Conservation (phyloP, 495 filamentous ascomycete genomes). For the Hypoxylon perforatum region DNA sequence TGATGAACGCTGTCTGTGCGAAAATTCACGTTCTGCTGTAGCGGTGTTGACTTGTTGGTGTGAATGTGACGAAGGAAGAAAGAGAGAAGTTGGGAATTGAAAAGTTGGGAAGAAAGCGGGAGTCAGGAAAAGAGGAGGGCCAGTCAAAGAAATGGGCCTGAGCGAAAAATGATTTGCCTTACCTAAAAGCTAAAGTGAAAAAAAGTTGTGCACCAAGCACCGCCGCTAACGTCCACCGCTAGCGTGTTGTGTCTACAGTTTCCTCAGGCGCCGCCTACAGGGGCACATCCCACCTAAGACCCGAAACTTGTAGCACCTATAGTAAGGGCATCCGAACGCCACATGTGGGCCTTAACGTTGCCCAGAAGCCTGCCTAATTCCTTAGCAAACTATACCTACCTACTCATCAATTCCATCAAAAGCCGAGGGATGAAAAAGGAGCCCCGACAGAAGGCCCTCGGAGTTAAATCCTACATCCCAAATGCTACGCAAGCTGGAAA, state of each 20-base stretch:
- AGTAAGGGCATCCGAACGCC: background rate
- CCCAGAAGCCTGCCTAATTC: constrained; percentile 19
- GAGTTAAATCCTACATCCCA: constrained; percentile 17
- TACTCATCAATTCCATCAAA: too few relatives aligned
- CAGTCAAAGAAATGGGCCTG: constrained; percentile 32
- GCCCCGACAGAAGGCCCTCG: too few relatives aligned
- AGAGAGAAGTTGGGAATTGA: constrained; percentile 26
- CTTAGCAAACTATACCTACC: constrained; percentile 12
- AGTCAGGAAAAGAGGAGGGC: constrained; percentile 34
- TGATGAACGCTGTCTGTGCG: constrained; percentile 6
- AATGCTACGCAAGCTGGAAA: background rate
- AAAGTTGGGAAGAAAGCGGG: constrained; percentile 11
- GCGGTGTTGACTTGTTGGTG: constrained; percentile 14
- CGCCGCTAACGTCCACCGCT: constrained; percentile 6
- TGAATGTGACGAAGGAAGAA: constrained; percentile 10
- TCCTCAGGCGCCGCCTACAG: constrained; percentile 22
- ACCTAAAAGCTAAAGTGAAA: constrained; percentile 16
- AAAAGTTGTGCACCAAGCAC: constrained; percentile 29
- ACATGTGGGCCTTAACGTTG: constrained; percentile 16
- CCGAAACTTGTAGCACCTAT: constrained; percentile 27
- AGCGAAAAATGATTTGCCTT: background rate
- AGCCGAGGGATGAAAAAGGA: too few relatives aligned
- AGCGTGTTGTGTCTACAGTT: too few relatives aligned
- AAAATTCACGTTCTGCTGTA: constrained; percentile 6
- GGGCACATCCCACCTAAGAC: constrained; percentile 32